Base-by-base conservation (phyloP, 371 early-diverging fungal species). In the Mucor saturninus region DNA sequence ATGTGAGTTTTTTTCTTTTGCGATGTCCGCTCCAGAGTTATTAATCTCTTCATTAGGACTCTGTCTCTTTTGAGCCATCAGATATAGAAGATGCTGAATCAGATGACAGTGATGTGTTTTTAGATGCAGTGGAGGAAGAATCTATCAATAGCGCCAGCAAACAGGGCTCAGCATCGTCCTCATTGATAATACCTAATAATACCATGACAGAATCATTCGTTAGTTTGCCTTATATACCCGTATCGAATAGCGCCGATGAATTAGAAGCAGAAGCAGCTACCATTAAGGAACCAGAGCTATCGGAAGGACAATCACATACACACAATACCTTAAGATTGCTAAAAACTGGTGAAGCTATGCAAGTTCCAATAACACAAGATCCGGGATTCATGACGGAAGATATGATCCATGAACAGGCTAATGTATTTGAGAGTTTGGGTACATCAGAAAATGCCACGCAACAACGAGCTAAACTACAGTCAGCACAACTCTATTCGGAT, bases 331-430 rank as follows among this genome's bases (percentile, higher is more conserved):
- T 80, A 21, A 72, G 51, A 49, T 57, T 74, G 21, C 62, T 90
- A 11, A 71, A 80, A 46, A 86, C 86, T 6, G 83, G 80, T 2
- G 80, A 85, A 40, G 85, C 86, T 10, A 64, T 91, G 67, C 85
- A 89, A 84, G 77, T 89, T 35, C 93, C 93, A 9, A 76, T 80
- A 37, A 88, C 88, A 13, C 93, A 93, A 71, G 88, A 92, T 45
- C 81, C 87, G 1, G 94, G 93, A 4, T 86, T 89, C 21, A 87
- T 95, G 87, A 95, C 97, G 1, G 94, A 94, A 59, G 97, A 97
- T 73, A 92, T 94, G 94, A 75, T 95, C 26, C 72, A 76, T 10
- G 91, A 91, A 53, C 93, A 91, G 62, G 93, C 93, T 54, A 76
- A 81, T 31, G 72, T 89, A 13, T 85, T 94, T 73, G 92, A 93